Percentiles rank a stretch among this genome's conserved stretches.
phyloP scores from a whole-genome alignment of 768 basidiomycete genomes.

The Pisolithus microcarpus region DNA sequence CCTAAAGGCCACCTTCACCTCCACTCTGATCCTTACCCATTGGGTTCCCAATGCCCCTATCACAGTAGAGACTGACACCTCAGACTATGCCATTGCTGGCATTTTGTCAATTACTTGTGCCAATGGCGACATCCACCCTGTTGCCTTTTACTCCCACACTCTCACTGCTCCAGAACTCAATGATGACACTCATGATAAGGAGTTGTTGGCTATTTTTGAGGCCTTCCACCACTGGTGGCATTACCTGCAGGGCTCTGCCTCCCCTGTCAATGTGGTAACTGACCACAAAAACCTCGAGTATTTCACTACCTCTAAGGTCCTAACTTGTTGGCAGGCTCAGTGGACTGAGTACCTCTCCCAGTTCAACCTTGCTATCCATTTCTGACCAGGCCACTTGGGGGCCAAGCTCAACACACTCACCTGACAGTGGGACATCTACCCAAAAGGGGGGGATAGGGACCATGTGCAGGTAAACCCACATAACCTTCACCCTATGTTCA shows the following conservation, averaged over 20 bases:
- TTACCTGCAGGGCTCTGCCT: slow-evolving; percentile 16
- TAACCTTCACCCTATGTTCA: too few relatives aligned
- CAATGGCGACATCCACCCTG: too few relatives aligned
- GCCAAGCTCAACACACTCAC: too few relatives aligned
- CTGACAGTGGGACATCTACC: not conserved
- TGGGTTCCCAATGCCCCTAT: too few relatives aligned
- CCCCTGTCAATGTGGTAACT: slow-evolving; percentile 11
- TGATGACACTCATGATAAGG: slow-evolving; percentile 31
- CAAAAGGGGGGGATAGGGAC: not conserved
- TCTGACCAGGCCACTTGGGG: too few relatives aligned
- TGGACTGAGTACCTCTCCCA: slow-evolving; percentile 34
- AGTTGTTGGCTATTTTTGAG: slow-evolving; percentile 37
- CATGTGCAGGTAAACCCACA: not conserved
- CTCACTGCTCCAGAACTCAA: slow-evolving; percentile 30
- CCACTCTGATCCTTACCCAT: too few relatives aligned
- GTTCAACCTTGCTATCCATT: slow-evolving; percentile 15
- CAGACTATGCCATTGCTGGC: too few relatives aligned
- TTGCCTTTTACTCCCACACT: too few relatives aligned
- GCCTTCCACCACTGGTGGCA: slow-evolving; percentile 27
- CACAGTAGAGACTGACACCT: too few relatives aligned
- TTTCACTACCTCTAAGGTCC: slow-evolving; percentile 27
- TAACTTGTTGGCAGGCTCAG: slow-evolving; percentile 3
- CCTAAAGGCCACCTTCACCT: too few relatives aligned
- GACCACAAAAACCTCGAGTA: slow-evolving; percentile 35
- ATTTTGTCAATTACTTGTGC: too few relatives aligned